phyloP scores from a whole-genome alignment of 192 early-diverging fungal genomes.

The Coemansia nantahalensis region DNA sequence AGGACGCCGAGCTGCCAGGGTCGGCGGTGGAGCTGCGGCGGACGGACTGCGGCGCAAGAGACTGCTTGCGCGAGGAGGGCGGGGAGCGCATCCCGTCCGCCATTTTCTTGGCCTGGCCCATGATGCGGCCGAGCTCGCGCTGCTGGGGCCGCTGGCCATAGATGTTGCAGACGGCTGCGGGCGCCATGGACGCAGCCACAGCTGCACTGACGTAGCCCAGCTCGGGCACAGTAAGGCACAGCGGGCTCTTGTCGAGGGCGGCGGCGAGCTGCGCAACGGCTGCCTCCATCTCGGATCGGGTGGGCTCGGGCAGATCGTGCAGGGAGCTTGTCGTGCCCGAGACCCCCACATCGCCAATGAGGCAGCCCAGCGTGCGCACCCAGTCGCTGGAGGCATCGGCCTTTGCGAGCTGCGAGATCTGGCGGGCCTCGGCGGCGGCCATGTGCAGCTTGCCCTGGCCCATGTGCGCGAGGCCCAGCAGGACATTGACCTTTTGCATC shows the following conservation, averaged over 20 bases:
- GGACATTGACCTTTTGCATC: slow-evolving; percentile 34
- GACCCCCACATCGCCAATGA: slow-evolving; percentile 33
- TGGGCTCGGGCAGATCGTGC: slow-evolving; percentile 14
- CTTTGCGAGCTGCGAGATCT: slow-evolving; percentile 21
- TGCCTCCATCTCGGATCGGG: slow-evolving; percentile 20
- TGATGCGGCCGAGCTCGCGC: slow-evolving; percentile 6
- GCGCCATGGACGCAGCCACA: slow-evolving; percentile 19
- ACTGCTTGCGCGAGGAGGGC: slow-evolving; percentile 10
- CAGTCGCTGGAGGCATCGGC: slow-evolving; percentile 27
- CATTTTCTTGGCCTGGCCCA: slow-evolving; percentile 9
- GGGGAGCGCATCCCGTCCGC: slow-evolving; percentile 3
- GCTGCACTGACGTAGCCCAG: slow-evolving; percentile 19
- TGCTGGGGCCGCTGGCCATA: slow-evolving; percentile 16
- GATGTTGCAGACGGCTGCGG: slow-evolving; percentile 16
- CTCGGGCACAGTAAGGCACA: slow-evolving; percentile 10
- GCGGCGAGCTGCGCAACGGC: slow-evolving; percentile 21
- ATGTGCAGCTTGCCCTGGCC: slow-evolving; percentile 23
- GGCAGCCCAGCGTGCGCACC: slow-evolving; percentile 37
- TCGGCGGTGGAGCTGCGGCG: slow-evolving; percentile 3
- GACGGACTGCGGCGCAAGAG: neutral
- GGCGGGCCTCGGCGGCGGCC: slow-evolving; percentile 14
- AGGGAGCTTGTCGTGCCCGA: slow-evolving; percentile 16
- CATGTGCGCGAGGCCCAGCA: slow-evolving; percentile 42
- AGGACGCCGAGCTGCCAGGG: slow-evolving; percentile 8
- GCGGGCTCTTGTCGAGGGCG: slow-evolving; percentile 10